Conservation (phyloP, 768 basidiomycete species). For the Sporobolomyces pararoseus region DNA sequence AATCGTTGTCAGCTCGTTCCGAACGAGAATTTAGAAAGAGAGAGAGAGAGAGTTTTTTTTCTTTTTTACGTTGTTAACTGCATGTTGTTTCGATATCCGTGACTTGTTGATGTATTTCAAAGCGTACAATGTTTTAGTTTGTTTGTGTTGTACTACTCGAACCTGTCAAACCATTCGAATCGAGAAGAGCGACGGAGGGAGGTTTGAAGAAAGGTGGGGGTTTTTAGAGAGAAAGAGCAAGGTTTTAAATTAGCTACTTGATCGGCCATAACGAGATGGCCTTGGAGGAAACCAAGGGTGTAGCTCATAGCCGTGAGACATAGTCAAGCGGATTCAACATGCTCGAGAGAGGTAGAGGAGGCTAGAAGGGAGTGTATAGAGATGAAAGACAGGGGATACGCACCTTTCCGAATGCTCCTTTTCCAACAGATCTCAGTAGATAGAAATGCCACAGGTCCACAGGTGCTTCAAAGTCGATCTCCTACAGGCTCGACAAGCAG, state of each 20-base stretch:
- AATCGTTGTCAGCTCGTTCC: not conserved
- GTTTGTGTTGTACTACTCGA: slow-evolving; percentile 93
- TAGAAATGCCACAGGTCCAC: slow-evolving; percentile 95
- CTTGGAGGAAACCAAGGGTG: too few relatives aligned
- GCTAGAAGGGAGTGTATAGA: not conserved
- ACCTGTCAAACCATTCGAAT: slow-evolving; percentile 59
- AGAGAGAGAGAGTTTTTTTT: too few relatives aligned
- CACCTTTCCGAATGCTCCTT: slow-evolving; percentile 98
- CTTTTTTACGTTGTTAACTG: slow-evolving; percentile 43
- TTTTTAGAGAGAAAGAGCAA: not conserved
- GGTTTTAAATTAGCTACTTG: not conserved
- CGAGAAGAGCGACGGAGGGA: not conserved
- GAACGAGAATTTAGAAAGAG: not conserved
- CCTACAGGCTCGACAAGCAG: slow-evolving; percentile 54
- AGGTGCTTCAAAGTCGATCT: slow-evolving; percentile 78
- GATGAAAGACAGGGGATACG: slow-evolving; percentile 39
- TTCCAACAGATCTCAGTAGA: slow-evolving; percentile 89
- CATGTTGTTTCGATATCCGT: slow-evolving; percentile 55
- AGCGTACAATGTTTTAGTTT: slow-evolving; percentile 81
- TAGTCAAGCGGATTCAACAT: too few relatives aligned
- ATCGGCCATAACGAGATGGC: too few relatives aligned
- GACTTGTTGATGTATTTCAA: slow-evolving; percentile 98
- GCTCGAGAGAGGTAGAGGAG: not conserved
- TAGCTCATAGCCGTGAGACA: not conserved
- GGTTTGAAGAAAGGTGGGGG: not conserved